phyloP scores from a whole-genome alignment of 352 stramenopile genomes.

The Pythium insidiosum region DNA sequence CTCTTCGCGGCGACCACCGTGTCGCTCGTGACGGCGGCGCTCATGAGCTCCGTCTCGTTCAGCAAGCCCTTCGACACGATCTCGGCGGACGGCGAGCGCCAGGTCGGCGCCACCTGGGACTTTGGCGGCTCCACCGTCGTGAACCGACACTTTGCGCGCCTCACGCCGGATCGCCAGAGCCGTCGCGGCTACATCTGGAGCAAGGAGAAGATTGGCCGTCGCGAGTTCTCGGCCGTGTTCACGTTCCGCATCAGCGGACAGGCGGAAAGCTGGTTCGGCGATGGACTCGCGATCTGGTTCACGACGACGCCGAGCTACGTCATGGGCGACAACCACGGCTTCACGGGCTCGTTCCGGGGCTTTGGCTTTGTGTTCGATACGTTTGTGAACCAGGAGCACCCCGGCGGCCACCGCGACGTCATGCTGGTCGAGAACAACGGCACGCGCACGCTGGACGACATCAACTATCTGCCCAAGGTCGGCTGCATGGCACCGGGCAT shows the following conservation, averaged over 20 bases:
- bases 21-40: slow-evolving; percentile 21
- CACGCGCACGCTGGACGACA: slow-evolving; percentile 64
- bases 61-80: slow-evolving; percentile 78
- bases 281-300: slow-evolving; percentile 77
- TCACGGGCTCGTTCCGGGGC: slow-evolving; percentile 61
- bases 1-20: slow-evolving; percentile 8
- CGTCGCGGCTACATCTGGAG: slow-evolving; percentile 71
- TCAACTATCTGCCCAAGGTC: slow-evolving; percentile 57
- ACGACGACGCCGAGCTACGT: slow-evolving; percentile 43
- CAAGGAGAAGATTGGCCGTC: slow-evolving; percentile 43
- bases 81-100: slow-evolving; percentile 40
- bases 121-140: slow-evolving; percentile 55
- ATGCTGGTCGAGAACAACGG: slow-evolving; percentile 78
- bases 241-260: slow-evolving; percentile 84
- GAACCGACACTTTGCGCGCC: slow-evolving; percentile 75
- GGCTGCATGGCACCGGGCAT: slow-evolving; percentile 74
- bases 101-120: slow-evolving; percentile 45
- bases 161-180: slow-evolving; percentile 76
- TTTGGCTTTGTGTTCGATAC: slow-evolving; percentile 80
- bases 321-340: slow-evolving; percentile 73
- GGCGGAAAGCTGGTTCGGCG: slow-evolving; percentile 62
- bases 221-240: slow-evolving; percentile 69
- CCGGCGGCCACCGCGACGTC: slow-evolving; percentile 76
- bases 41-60: slow-evolving; percentile 51
- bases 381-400: slow-evolving; percentile 77